phyloP scores from a whole-genome alignment of 2,329 filamentous ascomycete genomes.

The Xylariaceae sp. region DNA sequence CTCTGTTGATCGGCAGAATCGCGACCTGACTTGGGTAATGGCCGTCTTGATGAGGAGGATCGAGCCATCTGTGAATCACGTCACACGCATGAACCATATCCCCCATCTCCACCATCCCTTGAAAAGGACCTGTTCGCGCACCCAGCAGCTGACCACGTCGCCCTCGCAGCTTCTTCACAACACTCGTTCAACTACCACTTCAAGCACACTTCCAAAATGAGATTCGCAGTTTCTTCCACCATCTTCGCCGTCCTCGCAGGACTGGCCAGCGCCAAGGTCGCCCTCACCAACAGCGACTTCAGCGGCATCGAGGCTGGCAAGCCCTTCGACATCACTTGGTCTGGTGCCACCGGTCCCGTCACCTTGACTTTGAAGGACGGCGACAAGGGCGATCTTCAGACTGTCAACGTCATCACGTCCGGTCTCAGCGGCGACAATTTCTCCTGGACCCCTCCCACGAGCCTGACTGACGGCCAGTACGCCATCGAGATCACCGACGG shows the following conservation, averaged over 20 bases:
- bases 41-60: neutral
- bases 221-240: conserved; percentile 26
- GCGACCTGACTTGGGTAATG: neutral
- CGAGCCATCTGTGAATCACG: neutral
- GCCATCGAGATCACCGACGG: conserved; percentile 43
- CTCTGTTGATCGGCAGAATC: neutral
- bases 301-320: conserved; percentile 33
- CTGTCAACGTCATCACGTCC: conserved; percentile 32
- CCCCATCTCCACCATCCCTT: neutral
- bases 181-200: conserved; percentile 18
- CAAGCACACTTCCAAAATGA: conserved; percentile 30
- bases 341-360: conserved; percentile 37
- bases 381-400: conserved; percentile 31
- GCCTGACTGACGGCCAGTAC: conserved; percentile 38
- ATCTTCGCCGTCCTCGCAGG: conserved; percentile 31
- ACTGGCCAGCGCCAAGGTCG: conserved; percentile 28
- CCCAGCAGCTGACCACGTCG: neutral
- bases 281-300: conserved; percentile 35
- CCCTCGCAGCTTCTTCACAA: conserved; percentile 9
- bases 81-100: neutral
- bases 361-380: conserved; percentile 41
- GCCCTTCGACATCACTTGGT: conserved; percentile 44
- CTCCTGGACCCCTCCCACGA: conserved; percentile 36
- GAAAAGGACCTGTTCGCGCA: neutral
- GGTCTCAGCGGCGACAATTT: conserved; percentile 32